Conservation (phyloP, 1,139 yeast genomes). For the Geotrichum fermentans region DNA sequence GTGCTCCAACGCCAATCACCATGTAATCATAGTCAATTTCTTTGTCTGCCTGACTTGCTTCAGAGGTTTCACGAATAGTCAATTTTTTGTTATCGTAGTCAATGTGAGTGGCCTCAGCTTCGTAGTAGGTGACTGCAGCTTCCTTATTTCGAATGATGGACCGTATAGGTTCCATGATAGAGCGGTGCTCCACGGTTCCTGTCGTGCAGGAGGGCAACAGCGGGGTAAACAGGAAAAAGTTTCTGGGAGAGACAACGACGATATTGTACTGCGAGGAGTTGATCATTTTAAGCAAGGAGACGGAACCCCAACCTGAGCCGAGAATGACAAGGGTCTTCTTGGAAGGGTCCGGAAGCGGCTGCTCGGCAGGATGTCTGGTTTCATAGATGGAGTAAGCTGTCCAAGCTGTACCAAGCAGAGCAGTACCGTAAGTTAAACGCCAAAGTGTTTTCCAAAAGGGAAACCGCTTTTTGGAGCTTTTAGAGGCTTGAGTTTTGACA, state of each 20-base stretch:
- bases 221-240: slow-evolving; percentile 91
- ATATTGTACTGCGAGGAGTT: slow-evolving; percentile 86
- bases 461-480: slow-evolving; percentile 9
- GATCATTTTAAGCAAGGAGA: slow-evolving; percentile 63
- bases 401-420: slow-evolving; percentile 33
- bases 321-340: slow-evolving; percentile 84
- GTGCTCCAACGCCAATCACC: slow-evolving; percentile 88
- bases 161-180: slow-evolving; percentile 83
- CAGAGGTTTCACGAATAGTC: slow-evolving; percentile 48
- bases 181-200: slow-evolving; percentile 85
- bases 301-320: slow-evolving; percentile 83
- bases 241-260: slow-evolving; percentile 85
- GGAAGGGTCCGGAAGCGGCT: slow-evolving; percentile 44
- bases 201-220: slow-evolving; percentile 90
- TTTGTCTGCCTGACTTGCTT: slow-evolving; percentile 15
- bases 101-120: slow-evolving; percentile 83
- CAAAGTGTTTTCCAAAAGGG: slow-evolving; percentile 32
- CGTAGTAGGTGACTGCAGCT: slow-evolving; percentile 79
- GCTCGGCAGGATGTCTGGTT: slow-evolving; percentile 39
- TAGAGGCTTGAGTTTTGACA: background rate
- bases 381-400: slow-evolving; percentile 37
- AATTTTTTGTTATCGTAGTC: slow-evolving; percentile 64
- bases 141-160: slow-evolving; percentile 65
- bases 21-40: slow-evolving; percentile 61
- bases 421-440: slow-evolving; percentile 34